Base-by-base conservation (phyloP, 2,329 filamentous ascomycete genomes). In the Arthrobotrys sinensis region DNA sequence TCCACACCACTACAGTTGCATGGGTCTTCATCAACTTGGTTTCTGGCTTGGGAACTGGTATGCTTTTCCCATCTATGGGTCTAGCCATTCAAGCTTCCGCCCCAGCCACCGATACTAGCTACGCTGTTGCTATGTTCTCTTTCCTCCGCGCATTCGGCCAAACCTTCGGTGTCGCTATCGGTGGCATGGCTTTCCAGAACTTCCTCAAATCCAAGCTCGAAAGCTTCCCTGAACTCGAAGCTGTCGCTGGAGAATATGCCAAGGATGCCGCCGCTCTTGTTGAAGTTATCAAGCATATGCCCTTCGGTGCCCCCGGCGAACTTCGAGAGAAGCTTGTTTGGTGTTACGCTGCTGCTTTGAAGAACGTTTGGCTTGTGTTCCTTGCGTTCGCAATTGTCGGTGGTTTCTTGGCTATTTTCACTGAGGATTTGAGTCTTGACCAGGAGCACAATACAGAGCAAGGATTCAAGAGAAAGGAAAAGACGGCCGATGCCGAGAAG, bases 161-260 rank as follows among this genome's bases (percentile, higher is more conserved):
- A 82, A 86, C 88, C 0, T 84, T 92, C 8, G 91, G 91, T 24
- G 89, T 92, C 1, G 90, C 91, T 1, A 86, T 92, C 64, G 89
- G 89, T 1, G 90, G 91, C 2, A 89, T 91, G 36, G 87, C 91
- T 66, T 92, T 93, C 84, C 90, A 93, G 83, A 93, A 92, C 80
- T 86, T 87, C 71, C 88, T 91, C 84, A 85, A 84, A 67, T 84
- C 83, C 52, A 87, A 88, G 77, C 83, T 91, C 52, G 80, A 85
- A 12, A 85, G 83, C 1, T 87, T 87, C 53, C 85, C 87, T 0
- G 83, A 84, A 21, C 86, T 90, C 63, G 5, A 83, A 85, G 83
- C n/a, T 77, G 82, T 55, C 70, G 88, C 88, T 0, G 82, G 80
- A 1, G 84, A 85, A 57, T 89, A 89, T 81, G 87, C 88, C 10